Conservation (phyloP, 371 early-diverging fungal genomes). For the Fennellomyces sp. region DNA sequence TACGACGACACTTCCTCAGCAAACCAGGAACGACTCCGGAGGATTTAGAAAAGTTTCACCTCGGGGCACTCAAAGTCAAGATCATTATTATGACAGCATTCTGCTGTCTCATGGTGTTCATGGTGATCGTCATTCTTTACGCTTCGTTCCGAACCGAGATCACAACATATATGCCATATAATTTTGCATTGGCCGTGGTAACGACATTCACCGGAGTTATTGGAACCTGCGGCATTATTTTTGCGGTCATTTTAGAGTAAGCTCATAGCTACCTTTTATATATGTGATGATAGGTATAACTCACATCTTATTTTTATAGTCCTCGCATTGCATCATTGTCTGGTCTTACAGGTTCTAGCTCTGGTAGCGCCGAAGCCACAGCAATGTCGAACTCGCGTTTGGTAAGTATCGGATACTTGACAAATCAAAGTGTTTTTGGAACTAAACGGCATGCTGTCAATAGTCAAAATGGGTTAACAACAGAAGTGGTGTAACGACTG, state of each 20-base stretch:
- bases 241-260: constrained; percentile 33
- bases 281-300: too few relatives aligned
- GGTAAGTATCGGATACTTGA: neutral
- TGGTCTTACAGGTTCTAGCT: neutral
- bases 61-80: constrained; percentile 28
- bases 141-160: constrained; percentile 14
- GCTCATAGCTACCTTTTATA: too few relatives aligned
- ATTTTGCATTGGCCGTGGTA: constrained; percentile 18
- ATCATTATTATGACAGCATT: constrained; percentile 13
- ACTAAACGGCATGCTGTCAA: neutral
- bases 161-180: neutral
- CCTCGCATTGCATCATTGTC: constrained; percentile 3
- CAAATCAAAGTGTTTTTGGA: neutral
- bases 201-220: constrained; percentile 27
- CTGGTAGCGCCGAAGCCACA: neutral
- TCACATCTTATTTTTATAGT: constrained; percentile 7
- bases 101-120: constrained; percentile 17
- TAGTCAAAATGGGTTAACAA: neutral
- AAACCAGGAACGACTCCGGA: constrained; percentile 14
- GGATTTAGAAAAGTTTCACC: constrained; percentile 18
- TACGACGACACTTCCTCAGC: constrained; percentile 11
- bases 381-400: neutral
- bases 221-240: constrained; percentile 25
- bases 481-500: neutral
- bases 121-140: constrained; percentile 22